Evolutionary conservation across 2,329 filamentous ascomycete genomes (phyloP).

Genomic region (Ophiostoma angusticollis): DNA sequence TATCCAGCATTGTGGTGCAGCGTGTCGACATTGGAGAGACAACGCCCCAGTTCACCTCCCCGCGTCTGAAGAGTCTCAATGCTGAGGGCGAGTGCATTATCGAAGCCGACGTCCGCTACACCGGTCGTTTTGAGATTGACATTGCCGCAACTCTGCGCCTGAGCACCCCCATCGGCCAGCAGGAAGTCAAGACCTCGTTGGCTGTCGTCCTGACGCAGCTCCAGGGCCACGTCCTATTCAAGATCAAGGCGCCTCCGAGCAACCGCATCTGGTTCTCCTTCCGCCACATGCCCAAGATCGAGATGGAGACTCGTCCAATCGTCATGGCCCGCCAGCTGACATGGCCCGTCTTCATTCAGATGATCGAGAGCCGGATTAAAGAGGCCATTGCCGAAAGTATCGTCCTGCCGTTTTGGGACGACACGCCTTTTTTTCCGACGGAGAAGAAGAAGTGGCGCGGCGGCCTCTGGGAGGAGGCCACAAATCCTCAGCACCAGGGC

Average conservation of each 20-base stretch:
- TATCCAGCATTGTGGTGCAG: conserved; percentile 71
- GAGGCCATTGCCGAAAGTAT: conserved; percentile 87
- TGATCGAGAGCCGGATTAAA: conserved; percentile 90
- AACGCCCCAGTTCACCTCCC: conserved; percentile 79
- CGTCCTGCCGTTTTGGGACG: conserved; percentile 91
- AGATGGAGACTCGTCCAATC: conserved; percentile 88
- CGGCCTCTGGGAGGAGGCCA: conserved; percentile 59
- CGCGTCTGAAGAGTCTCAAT: conserved; percentile 74
- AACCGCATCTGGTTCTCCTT: conserved; percentile 96
- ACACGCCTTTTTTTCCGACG: conserved; percentile 80
- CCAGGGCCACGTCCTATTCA: conserved; percentile 72
- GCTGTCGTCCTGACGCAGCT: conserved; percentile 75
- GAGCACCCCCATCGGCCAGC: conserved; percentile 79
- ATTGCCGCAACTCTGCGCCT: conserved; percentile 88
- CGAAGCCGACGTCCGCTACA: conserved; percentile 80
- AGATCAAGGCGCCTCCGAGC: conserved; percentile 88
- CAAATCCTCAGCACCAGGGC: conserved; percentile 22
- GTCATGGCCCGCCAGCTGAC: conserved; percentile 93
- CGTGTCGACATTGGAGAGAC: conserved; percentile 77
- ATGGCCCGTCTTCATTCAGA: conserved; percentile 78
- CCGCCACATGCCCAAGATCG: conserved; percentile 84
- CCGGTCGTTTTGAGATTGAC: conserved; percentile 77
- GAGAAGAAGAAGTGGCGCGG: conserved; percentile 67
- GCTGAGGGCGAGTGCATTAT: conserved; percentile 82
- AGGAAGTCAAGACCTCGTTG: conserved; percentile 81